phyloP scores from a whole-genome alignment of 2,329 filamentous ascomycete species.

The Neurospora sp. region DNA sequence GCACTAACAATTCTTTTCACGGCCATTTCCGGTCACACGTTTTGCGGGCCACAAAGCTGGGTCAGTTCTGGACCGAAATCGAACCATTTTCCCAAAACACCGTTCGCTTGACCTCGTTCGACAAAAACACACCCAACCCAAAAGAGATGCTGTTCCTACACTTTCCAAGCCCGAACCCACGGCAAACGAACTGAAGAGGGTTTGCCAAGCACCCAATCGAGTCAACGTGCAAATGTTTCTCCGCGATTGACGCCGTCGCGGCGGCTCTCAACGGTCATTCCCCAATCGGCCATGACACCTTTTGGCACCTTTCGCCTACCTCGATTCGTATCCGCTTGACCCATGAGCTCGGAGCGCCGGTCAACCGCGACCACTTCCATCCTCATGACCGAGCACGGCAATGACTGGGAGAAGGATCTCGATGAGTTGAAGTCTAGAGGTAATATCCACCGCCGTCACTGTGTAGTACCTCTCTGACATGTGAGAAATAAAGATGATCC shows the following conservation, averaged over 20 bases:
- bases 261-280: neutral
- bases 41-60: constrained; percentile 6
- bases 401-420: neutral
- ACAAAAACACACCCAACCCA: neutral
- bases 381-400: neutral
- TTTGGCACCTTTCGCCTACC: neutral
- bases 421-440: neutral
- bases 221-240: neutral
- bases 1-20: constrained; percentile 11
- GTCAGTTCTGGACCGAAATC: constrained; percentile 5
- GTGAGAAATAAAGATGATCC: neutral
- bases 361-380: neutral
- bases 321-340: neutral
- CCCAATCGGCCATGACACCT: neutral
- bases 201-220: neutral
- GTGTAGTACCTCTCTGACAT: neutral
- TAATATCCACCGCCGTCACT: neutral
- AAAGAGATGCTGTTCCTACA: neutral
- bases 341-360: neutral
- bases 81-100: neutral
- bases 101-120: neutral
- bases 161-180: neutral
- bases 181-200: neutral
- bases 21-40: constrained; percentile 17
- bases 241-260: neutral